Evolutionary conservation across 129 eudicot species (phyloP).

Genomic region (Centrapalus pauciflorus): DNA sequence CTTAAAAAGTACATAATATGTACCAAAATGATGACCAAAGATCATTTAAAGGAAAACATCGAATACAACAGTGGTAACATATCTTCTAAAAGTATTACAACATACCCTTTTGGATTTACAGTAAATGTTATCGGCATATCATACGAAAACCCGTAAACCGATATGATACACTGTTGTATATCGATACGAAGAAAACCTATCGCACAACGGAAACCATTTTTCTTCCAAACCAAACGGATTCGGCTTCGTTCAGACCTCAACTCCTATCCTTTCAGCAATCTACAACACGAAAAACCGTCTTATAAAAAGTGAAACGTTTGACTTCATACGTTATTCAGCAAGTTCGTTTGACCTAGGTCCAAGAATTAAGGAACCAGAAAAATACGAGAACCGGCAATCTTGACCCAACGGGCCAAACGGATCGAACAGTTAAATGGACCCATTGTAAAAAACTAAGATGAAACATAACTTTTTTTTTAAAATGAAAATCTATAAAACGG

Average conservation of each 20-base stretch:
- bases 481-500: no score
- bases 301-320: not conserved
- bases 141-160: slow-evolving; percentile 18
- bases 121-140: not conserved
- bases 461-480: no score
- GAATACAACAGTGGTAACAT: slow-evolving; percentile 14
- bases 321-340: not conserved
- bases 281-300: slow-evolving; percentile 22
- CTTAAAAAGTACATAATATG: not conserved
- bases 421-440: no score
- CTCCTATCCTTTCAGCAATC: slow-evolving; percentile 93
- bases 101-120: not conserved
- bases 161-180: slow-evolving; percentile 10
- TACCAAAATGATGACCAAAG: slow-evolving; percentile 10
- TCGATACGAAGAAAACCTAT: slow-evolving; percentile 14
- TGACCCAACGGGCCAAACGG: no score
- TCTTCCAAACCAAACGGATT: slow-evolving; percentile 11
- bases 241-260: slow-evolving; percentile 45
- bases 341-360: not conserved
- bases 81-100: not conserved
- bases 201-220: slow-evolving; percentile 13
- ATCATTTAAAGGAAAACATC: not conserved
- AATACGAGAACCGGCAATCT: no score
- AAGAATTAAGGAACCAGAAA: no score
- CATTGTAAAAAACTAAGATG: no score